These are phyloP conservation scores for Coemansia sp. DNA, from an alignment of 192 early-diverging fungal species.

Conservation along the genomic window DNA sequence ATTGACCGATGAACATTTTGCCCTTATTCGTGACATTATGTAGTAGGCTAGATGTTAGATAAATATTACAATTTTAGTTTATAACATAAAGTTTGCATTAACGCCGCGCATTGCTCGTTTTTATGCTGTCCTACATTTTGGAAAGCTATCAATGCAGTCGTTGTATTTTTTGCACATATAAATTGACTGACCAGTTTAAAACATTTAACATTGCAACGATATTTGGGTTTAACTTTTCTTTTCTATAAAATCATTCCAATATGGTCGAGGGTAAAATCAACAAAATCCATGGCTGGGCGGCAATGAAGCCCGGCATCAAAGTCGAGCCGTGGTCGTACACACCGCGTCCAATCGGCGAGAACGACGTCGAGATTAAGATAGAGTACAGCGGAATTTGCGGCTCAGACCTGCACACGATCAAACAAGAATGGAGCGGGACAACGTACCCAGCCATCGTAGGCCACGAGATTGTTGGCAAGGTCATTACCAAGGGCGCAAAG, in stretches of 20 bases:
- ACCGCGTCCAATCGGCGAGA: slow-evolving; percentile 58
- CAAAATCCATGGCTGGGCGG: slow-evolving; percentile 52
- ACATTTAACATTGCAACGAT: background rate
- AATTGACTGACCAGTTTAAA: no score
- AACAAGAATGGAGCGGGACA: slow-evolving; percentile 59
- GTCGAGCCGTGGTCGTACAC: slow-evolving; percentile 57
- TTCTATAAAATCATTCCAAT: background rate
- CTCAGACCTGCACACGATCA: slow-evolving; percentile 71
- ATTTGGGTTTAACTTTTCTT: background rate
- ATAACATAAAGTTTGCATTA: slow-evolving; percentile 3
- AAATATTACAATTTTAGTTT: background rate
- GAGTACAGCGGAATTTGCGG: slow-evolving; percentile 76
- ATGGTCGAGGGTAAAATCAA: slow-evolving; percentile 26
- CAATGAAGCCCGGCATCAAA: slow-evolving; percentile 27
- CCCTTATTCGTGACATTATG: no score
- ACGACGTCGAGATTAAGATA: slow-evolving; percentile 76
- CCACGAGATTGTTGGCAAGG: slow-evolving; percentile 69
- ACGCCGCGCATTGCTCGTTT: background rate
- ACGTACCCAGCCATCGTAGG: slow-evolving; percentile 57
- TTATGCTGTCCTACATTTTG: slow-evolving; percentile 5
- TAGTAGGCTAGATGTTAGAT: background rate
- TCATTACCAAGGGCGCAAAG: slow-evolving; percentile 59
- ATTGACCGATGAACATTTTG: no score
- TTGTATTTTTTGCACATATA: no score
- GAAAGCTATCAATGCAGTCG: no score